Base-by-base conservation (phyloP, 176 grass and related monocot genomes). In the Oropetium thomaeum region DNA sequence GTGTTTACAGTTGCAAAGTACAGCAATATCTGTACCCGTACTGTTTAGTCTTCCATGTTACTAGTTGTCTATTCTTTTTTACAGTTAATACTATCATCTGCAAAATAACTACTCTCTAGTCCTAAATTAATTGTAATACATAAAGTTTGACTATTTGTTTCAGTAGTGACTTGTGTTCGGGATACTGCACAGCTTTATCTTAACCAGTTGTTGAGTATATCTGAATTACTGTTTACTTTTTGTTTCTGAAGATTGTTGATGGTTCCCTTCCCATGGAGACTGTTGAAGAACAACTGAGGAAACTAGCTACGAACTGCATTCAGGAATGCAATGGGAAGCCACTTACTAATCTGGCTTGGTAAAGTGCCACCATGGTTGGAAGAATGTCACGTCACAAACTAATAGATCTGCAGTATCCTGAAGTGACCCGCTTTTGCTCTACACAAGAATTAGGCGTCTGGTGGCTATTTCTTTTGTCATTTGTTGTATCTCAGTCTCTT, bases 201-300 rank as follows among this genome's bases (percentile, higher is more conserved):
- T 64, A 34, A 40, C 65, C 41, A 22, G 1, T 28, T 71, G 5
- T 71, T 3, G 2, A 37, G 12, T 76, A 19, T n/a, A 39, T 22
- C 31, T 33, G 23, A 47, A 30, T 28, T 33, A 55, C 28, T 52
- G 16, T 16, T 4, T 15, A 65, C 43, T 72, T 9, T 42, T 39
- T 82, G 37, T 82, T 80, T 68, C 52, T 69, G 42, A 60, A 97
- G 91, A 58, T 94, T 48, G 58, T 94, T 41, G 86, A 94, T 38
- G 91, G 86, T 41, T 89, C 68, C 82, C 86, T 90, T 58, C 73
- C 87, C 52, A 83, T 98, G 72, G 96, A 98, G 31, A 42, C 73
- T 19, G 82, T 98, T 70, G 91, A 94, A 75, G 71, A 76, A 73
- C 86, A 90, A 72, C 44, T 94, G 25, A 85, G 79, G 61, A 84